Base-by-base conservation (phyloP, 2,329 filamentous ascomycete species). In the Fusarium verrucosum region DNA sequence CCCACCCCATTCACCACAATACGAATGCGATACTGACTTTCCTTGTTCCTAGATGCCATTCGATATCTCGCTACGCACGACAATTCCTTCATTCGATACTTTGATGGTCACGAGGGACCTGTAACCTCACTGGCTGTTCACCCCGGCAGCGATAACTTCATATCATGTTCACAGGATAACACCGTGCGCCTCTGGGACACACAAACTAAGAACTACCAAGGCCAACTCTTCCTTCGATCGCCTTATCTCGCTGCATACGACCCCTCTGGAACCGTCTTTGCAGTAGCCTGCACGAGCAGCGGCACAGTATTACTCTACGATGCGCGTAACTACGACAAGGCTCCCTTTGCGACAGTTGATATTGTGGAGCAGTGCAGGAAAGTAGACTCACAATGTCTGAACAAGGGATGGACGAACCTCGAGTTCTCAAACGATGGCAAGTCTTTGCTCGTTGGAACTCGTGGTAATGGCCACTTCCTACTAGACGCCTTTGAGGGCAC, bases 391-490 rank as follows among this genome's bases (percentile, higher is more conserved):
- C 85, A 89, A 43, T 87, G 90, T 47, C 78, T 84, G 2, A 80
- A 86, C 60, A 84, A 84, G 49, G 89, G 89, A 11, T 99, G 95
- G 95, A 95, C 92, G 2, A 93, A 91, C 69, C 83, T 99, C 37
- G 93, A 97, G 71, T 98, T 99, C 75, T 95, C 92, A 56, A 99
- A 99, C 72, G 95, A 99, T 72, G 95, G 95, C 17, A 96, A 96
- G 73, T 87, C 87, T 59, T 79, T 99, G 43, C 83, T 99, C 7
- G 77, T 99, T 17, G 92, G 91, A 14, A 98, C 94, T 3, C 92
- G 89, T 44, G 92, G 91, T 8, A 85, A 85, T 47, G 92, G 93
- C 0, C 95, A 99, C 76, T 96, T 95, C 72, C 80, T 99, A 4
- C 82, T 99, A n/a, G 95, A 99, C 74, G 92, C 94, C 2, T 98